Evolutionary conservation across 371 early-diverging fungal genomes (phyloP).

Genomic region (Ordospora colligata): DNA sequence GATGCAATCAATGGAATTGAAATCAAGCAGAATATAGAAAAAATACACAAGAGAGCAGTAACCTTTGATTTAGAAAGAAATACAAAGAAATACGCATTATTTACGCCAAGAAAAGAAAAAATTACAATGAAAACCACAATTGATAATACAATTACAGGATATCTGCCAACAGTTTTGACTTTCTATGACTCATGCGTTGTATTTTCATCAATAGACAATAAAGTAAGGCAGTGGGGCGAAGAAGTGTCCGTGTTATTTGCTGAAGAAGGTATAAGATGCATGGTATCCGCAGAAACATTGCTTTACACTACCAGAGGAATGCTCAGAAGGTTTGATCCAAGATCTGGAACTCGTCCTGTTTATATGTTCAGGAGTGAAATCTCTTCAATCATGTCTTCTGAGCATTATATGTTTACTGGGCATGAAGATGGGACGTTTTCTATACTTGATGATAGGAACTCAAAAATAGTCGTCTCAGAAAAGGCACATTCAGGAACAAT

Average conservation of each 20-base stretch:
- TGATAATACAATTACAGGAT: background rate
- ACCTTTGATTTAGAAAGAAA: constrained; percentile 15
- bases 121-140: constrained; percentile 1
- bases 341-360: background rate
- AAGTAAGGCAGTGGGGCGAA: background rate
- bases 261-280: constrained; percentile 14
- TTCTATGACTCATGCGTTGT: background rate
- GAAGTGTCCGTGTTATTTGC: background rate
- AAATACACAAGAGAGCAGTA: constrained; percentile 10
- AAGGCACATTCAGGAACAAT: constrained; percentile 38
- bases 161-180: background rate
- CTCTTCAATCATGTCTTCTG: background rate
- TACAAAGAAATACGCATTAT: constrained; percentile 22
- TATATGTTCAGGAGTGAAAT: constrained; percentile 35
- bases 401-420: constrained; percentile 32
- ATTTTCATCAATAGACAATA: constrained; percentile 25
- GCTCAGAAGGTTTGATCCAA: constrained; percentile 12
- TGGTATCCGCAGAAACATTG: constrained; percentile 1
- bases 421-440: constrained; percentile 46
- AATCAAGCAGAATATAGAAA: background rate
- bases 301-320: constrained; percentile 31
- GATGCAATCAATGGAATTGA: background rate
- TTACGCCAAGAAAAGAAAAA: constrained; percentile 35
- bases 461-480: background rate
- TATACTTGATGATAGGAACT: constrained; percentile 23